phyloP scores from a whole-genome alignment of 768 basidiomycete species.

The Galerina sulciceps region DNA sequence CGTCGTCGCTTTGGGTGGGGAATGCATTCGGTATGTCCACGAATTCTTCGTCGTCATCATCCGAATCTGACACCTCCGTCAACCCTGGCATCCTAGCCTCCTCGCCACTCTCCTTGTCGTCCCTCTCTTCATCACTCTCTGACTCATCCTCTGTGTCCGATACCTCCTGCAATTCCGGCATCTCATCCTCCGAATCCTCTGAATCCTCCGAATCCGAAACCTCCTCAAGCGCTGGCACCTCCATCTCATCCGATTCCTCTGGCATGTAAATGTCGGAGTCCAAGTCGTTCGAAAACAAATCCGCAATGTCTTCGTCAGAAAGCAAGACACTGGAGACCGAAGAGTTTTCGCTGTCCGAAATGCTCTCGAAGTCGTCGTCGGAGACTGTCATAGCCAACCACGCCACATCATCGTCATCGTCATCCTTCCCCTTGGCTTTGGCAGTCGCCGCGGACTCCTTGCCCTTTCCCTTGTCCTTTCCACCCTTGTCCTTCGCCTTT shows the following conservation, averaged over 20 bases:
- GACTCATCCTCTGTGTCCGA: too few species aligned
- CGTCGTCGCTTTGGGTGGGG: not conserved
- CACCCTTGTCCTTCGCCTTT: slow-evolving; percentile 9
- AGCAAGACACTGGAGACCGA: not conserved
- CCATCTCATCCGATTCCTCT: not conserved
- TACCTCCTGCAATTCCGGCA: not conserved
- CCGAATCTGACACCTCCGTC: not conserved
- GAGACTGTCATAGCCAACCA: slow-evolving; percentile 4
- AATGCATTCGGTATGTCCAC: not conserved
- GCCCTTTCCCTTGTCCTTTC: slow-evolving; percentile 5
- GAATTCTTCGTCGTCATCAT: not conserved
- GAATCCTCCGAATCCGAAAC: not conserved
- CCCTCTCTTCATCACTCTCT: too few species aligned
- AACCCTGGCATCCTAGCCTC: not conserved
- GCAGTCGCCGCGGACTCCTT: slow-evolving; percentile 23
- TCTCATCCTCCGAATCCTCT: not conserved
- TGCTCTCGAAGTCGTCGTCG: not conserved
- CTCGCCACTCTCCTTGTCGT: slow-evolving; percentile 4
- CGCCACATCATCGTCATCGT: slow-evolving; percentile 8
- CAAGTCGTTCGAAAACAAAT: not conserved
- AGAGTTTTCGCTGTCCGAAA: not conserved
- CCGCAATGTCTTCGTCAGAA: not conserved
- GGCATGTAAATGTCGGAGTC: slow-evolving; percentile 7
- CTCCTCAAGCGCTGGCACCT: too few species aligned
- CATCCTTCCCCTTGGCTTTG: slow-evolving; percentile 15